Percentiles rank a stretch among this genome's conserved stretches.
These are phyloP conservation scores for Dacryopinax spathularia DNA, from an alignment of 768 basidiomycete genomes.

Conservation along the genomic window DNA sequence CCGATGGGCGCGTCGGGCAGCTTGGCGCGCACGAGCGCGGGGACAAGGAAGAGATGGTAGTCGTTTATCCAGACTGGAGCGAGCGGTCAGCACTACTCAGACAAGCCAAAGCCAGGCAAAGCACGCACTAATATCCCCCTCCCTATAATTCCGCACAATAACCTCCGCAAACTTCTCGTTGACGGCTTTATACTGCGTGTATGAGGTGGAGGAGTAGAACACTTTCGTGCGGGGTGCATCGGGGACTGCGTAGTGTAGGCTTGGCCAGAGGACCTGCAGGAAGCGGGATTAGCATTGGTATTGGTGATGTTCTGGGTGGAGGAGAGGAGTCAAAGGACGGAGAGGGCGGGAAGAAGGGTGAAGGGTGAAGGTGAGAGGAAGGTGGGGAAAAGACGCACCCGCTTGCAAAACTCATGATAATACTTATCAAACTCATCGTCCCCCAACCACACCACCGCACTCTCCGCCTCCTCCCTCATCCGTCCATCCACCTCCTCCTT, in stretches of 20 bases:
- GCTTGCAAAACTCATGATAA: slow-evolving; percentile 81
- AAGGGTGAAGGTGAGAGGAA: too few relatives aligned
- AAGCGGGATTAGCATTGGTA: not conserved
- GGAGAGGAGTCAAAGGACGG: slow-evolving; percentile 20
- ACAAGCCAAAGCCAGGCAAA: not conserved
- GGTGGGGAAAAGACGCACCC: slow-evolving; percentile 37
- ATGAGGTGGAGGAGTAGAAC: slow-evolving; percentile 68
- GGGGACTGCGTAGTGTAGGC: slow-evolving; percentile 71
- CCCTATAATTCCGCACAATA: slow-evolving; percentile 64
- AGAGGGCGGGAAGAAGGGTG: slow-evolving; percentile 32
- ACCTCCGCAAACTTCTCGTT: slow-evolving; percentile 81
- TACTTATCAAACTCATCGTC: slow-evolving; percentile 55
- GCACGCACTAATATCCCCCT: slow-evolving; percentile 64
- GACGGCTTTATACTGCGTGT: slow-evolving; percentile 74
- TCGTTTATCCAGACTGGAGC: slow-evolving; percentile 51
- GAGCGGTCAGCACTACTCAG: not conserved
- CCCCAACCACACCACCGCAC: slow-evolving; percentile 55
- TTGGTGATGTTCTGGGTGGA: slow-evolving; percentile 17
- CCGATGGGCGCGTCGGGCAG: slow-evolving; percentile 59
- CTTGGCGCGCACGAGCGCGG: slow-evolving; percentile 61
- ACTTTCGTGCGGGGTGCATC: slow-evolving; percentile 72
- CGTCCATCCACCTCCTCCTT: slow-evolving; percentile 41
- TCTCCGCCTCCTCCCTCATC: slow-evolving; percentile 28
- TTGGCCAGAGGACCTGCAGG: slow-evolving; percentile 64
- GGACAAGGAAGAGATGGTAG: slow-evolving; percentile 91